These are phyloP conservation scores for Cystobasidium ongulense DNA, from an alignment of 768 basidiomycete species.

Conservation along the genomic window DNA sequence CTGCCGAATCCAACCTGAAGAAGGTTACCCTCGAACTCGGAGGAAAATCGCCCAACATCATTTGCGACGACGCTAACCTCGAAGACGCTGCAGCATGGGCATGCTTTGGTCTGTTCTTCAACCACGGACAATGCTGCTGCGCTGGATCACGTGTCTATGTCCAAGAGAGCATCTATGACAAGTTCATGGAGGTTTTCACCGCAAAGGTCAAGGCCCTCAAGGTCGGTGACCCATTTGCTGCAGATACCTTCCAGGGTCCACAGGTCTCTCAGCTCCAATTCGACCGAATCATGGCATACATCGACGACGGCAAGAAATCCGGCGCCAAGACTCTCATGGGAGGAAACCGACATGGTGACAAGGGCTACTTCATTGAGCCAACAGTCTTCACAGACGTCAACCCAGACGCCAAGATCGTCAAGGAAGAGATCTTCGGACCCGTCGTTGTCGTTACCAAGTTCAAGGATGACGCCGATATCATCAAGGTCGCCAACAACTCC, in stretches of 20 bases:
- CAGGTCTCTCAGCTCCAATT: slow-evolving; percentile 63
- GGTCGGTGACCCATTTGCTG: slow-evolving; percentile 63
- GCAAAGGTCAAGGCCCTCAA: slow-evolving; percentile 51
- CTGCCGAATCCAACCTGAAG: slow-evolving; percentile 75
- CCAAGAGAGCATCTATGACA: slow-evolving; percentile 61
- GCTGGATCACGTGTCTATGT: slow-evolving; percentile 77
- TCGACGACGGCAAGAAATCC: slow-evolving; percentile 61
- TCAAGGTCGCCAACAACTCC: slow-evolving; percentile 66
- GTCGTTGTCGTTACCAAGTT: slow-evolving; percentile 70
- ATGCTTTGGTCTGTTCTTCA: slow-evolving; percentile 64
- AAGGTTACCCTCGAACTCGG: slow-evolving; percentile 69
- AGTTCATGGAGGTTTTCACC: slow-evolving; percentile 59
- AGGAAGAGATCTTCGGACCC: slow-evolving; percentile 48
- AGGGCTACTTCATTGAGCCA: slow-evolving; percentile 46
- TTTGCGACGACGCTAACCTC: slow-evolving; percentile 50
- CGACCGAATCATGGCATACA: slow-evolving; percentile 69
- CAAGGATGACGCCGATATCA: slow-evolving; percentile 47
- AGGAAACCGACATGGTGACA: slow-evolving; percentile 55
- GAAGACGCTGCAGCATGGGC: slow-evolving; percentile 46
- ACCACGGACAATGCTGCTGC: slow-evolving; percentile 41
- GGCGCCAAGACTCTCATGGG: slow-evolving; percentile 64
- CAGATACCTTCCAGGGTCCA: slow-evolving; percentile 62
- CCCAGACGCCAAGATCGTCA: slow-evolving; percentile 65
- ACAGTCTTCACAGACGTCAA: slow-evolving; percentile 58
- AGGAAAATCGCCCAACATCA: slow-evolving; percentile 47